Percentiles rank a stretch among this genome's conserved stretches.
Conservation (phyloP, 202 grass and related monocot species). For the Zizania palustris region DNA sequence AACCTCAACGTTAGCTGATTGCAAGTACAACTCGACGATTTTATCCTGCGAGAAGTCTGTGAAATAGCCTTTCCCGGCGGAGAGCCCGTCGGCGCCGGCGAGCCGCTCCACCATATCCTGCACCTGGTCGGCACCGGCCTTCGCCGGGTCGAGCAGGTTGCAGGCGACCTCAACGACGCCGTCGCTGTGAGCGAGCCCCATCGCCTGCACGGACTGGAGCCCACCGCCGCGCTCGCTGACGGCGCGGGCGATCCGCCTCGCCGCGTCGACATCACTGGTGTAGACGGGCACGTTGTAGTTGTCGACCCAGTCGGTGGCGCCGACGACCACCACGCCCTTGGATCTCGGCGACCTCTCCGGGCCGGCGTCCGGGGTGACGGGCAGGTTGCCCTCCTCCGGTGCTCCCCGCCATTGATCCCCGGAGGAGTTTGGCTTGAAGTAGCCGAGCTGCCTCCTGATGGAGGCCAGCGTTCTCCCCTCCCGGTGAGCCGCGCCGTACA, state of each 20-base stretch:
- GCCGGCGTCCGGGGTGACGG: slow-evolving; percentile 55
- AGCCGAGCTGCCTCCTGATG: slow-evolving; percentile 71
- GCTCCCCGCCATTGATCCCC: slow-evolving; percentile 56
- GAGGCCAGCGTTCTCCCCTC: slow-evolving; percentile 62
- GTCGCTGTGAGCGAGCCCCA: slow-evolving; percentile 51
- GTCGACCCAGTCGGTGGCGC: slow-evolving; percentile 72
- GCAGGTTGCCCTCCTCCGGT: slow-evolving; percentile 17
- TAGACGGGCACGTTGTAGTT: slow-evolving; percentile 76
- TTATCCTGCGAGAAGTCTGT: slow-evolving; percentile 64
- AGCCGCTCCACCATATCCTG: slow-evolving; percentile 54
- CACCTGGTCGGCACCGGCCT: slow-evolving; percentile 53
- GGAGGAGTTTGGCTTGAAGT: slow-evolving; percentile 71
- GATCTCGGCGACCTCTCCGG: slow-evolving; percentile 35
- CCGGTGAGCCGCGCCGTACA: slow-evolving; percentile 69
- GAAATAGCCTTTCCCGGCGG: slow-evolving; percentile 65
- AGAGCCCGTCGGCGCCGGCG: slow-evolving; percentile 46
- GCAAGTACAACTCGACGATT: slow-evolving; percentile 47
- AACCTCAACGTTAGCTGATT: slow-evolving; percentile 4
- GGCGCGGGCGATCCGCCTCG: slow-evolving; percentile 54
- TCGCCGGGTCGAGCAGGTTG: slow-evolving; percentile 62
- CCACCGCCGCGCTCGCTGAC: slow-evolving; percentile 79
- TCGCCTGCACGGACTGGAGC: slow-evolving; percentile 69
- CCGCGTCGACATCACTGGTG: slow-evolving; percentile 49
- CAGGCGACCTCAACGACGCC: slow-evolving; percentile 67
- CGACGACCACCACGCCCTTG: slow-evolving; percentile 70